A percentile compares a stretch with the other conserved stretches of the same genome.
phyloP scores from a whole-genome alignment of 1,139 yeast genomes.

The Ogataea hybrid region DNA sequence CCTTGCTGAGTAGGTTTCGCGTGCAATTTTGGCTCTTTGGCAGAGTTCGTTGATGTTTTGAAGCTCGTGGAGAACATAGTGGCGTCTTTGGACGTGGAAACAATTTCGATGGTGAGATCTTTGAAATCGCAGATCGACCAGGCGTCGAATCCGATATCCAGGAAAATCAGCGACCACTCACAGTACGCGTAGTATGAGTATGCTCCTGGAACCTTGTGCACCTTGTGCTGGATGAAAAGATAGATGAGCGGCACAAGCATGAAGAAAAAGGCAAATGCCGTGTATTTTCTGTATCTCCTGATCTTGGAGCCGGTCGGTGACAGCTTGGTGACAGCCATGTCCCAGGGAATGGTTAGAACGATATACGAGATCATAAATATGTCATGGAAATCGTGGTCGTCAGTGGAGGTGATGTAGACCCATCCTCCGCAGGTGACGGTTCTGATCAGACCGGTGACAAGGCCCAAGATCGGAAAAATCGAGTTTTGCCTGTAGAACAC shows the following conservation, averaged over 20 bases:
- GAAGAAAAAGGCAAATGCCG: conserved; percentile 62
- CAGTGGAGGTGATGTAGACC: conserved; percentile 96
- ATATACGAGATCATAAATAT: conserved; percentile 91
- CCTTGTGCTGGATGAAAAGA: conserved; percentile 91
- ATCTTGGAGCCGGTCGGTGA: conserved; percentile 51
- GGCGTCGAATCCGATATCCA: conserved; percentile 83
- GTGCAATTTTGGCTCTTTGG: conserved; percentile 13
- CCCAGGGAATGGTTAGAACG: conserved; percentile 91
- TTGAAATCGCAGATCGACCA: conserved; percentile 72
- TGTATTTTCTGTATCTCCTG: conserved; percentile 50
- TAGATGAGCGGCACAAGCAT: conserved; percentile 78
- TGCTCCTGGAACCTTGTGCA: conserved; percentile 86
- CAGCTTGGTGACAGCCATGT: conserved; percentile 55
- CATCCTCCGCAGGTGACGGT: conserved; percentile 98
- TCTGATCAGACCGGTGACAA: conserved; percentile 67
- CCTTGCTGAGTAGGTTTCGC: conserved; percentile 28
- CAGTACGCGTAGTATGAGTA: conserved; percentile 91
- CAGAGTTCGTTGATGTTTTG: neutral
- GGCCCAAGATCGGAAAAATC: conserved; percentile 41
- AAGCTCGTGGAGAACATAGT: conserved; percentile 33
- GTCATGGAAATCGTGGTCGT: conserved; percentile 95
- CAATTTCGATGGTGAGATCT: conserved; percentile 45
- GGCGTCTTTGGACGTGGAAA: conserved; percentile 30
- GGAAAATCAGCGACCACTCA: conserved; percentile 84
- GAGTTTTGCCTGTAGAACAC: conserved; percentile 41